phyloP scores from a whole-genome alignment of 73 alveolate genomes.

The Uronychia binucleata region DNA sequence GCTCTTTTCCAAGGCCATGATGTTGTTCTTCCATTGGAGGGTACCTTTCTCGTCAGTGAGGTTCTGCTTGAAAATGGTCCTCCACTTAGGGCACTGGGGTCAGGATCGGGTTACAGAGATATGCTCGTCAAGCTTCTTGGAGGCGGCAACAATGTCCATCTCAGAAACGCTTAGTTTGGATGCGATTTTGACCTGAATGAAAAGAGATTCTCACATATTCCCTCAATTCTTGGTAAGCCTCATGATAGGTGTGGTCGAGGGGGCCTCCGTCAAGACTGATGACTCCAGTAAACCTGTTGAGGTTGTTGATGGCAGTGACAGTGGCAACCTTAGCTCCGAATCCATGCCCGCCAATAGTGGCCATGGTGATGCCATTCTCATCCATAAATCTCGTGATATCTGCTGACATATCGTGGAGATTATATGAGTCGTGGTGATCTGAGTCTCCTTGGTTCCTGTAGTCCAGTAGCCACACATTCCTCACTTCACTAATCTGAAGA shows the following conservation, averaged over 20 bases:
- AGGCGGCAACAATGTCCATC: constrained; percentile 22
- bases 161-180: constrained; percentile 21
- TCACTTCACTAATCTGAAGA: constrained; percentile 54
- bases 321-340: constrained; percentile 90
- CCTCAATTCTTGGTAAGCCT: constrained; percentile 70
- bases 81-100: constrained; percentile 71
- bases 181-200: not conserved
- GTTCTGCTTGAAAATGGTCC: constrained; percentile 62
- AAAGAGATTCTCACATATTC: constrained; percentile 43
- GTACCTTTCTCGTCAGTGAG: constrained; percentile 44
- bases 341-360: constrained; percentile 91
- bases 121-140: constrained; percentile 20
- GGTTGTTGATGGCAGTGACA: constrained; percentile 76
- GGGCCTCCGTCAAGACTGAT: constrained; percentile 82
- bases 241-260: constrained; percentile 77
- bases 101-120: constrained; percentile 5
- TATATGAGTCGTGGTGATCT: constrained; percentile 78
- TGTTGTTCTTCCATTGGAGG: constrained; percentile 55
- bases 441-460: constrained; percentile 84
- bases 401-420: constrained; percentile 59
- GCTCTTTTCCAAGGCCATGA: constrained; percentile 55
- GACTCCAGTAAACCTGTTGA: constrained; percentile 86
- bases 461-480: constrained; percentile 77
- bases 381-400: constrained; percentile 86
- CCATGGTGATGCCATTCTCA: constrained; percentile 70